Base-by-base conservation (phyloP, 192 early-diverging fungal genomes). In the Coemansia sp. region DNA sequence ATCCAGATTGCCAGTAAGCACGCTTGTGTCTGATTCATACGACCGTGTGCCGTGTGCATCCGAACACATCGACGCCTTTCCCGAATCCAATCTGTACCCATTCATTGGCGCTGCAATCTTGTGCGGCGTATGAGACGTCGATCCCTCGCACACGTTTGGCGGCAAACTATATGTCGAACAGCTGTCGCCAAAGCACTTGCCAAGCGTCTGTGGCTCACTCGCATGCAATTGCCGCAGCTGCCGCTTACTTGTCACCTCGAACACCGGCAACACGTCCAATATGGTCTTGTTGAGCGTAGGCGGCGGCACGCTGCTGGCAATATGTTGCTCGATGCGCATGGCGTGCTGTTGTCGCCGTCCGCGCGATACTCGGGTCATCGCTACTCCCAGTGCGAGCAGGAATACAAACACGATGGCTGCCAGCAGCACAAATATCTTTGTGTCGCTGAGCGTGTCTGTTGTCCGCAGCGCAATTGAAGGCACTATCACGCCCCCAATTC, bases 351-450 rank as follows among this genome's bases (percentile, higher is more conserved):
- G 68, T 31, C 63, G 66, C 24, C 77, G 56, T 12, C 65, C 66
- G 38, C 68, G 71, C 26, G 77, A 80, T 26, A 80, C 77, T 18
- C 77, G 64, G 10, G 77, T 63, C 77, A 80, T 80, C 14, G 77
- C 77, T n/a, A 80, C 71, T 7, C 71, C 77, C 26, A 80, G 71
- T 3, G 77, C 77, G 15, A 73, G 59, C n/a, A 80, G 65, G 34
- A 80, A 80, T 21, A 80, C 62, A 26, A 80, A 80, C n/a, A 80
- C 77, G 40, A 80, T 74, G 0, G 71, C 67, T 14, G 77, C 77
- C 12, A 80, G 54, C 9, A 80, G 64, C n/a, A 80, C 68, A 56
- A 80, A 80, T 61, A 80, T 80, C 58, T 80, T 80, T 38, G 77
- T 80, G 51, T 80, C 77, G 60, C 77, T 80, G 44, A 80, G 71